These are phyloP conservation scores for Hyphopichia burtonii DNA, from an alignment of 1,139 yeast species.

Conservation along the genomic window DNA sequence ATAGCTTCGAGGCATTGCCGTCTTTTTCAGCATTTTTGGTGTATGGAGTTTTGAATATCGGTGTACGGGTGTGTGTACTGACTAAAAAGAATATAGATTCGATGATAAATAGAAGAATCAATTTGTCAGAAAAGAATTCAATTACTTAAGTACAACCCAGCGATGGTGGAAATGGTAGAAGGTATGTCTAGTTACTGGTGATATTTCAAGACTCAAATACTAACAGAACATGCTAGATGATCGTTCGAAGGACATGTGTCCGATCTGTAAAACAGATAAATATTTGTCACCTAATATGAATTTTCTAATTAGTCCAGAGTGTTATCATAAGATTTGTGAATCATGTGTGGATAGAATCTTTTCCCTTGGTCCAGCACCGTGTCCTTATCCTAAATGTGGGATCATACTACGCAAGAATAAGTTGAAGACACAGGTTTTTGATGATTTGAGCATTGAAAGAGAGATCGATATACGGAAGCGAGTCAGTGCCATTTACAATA, in stretches of 20 bases:
- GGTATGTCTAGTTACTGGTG: too few relatives aligned
- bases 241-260: slow-evolving; percentile 78
- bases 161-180: slow-evolving; percentile 2
- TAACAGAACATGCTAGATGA: slow-evolving; percentile 23
- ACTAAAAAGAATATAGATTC: neutral
- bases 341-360: slow-evolving; percentile 94
- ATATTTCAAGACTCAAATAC: neutral
- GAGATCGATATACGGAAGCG: slow-evolving; percentile 89
- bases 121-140: neutral
- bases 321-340: slow-evolving; percentile 96
- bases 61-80: too few relatives aligned
- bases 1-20: too few relatives aligned
- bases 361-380: slow-evolving; percentile 92
- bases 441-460: slow-evolving; percentile 82
- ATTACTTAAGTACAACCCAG: neutral
- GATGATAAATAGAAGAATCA: neutral
- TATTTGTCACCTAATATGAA: slow-evolving; percentile 92
- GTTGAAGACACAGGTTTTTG: slow-evolving; percentile 90
- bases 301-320: slow-evolving; percentile 91
- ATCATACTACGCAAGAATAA: slow-evolving; percentile 82
- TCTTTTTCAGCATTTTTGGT: too few relatives aligned
- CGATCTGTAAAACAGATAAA: slow-evolving; percentile 94
- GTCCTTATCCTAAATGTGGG: slow-evolving; percentile 92
- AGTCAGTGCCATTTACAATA: slow-evolving; percentile 75
- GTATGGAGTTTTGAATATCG: too few relatives aligned